These are phyloP conservation scores for Lathyrus tuberosus DNA, from an alignment of 306 rosid species.

Conservation along the genomic window DNA sequence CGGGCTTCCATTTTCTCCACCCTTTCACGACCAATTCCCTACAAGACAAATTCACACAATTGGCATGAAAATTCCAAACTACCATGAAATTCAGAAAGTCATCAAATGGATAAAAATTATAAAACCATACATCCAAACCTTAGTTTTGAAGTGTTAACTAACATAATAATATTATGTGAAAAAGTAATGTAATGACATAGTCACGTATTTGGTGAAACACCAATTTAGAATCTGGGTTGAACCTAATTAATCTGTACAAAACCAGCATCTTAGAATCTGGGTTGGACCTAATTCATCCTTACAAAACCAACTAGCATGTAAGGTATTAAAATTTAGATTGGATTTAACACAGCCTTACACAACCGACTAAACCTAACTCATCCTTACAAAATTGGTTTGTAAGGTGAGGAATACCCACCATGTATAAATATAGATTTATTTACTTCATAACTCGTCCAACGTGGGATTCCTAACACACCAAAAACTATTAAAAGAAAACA, in stretches of 20 bases:
- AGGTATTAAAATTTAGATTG: background rate
- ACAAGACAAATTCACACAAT: constrained; percentile 42
- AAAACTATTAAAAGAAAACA: background rate
- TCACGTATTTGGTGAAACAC: constrained; percentile 16
- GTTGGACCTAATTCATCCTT: too few species aligned
- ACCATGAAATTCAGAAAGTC: constrained; percentile 27
- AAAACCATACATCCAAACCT: constrained; percentile 12
- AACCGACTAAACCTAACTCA: too few species aligned
- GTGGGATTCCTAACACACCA: background rate
- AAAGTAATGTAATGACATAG: constrained; percentile 25
- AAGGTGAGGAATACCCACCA: background rate
- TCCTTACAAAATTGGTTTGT: background rate
- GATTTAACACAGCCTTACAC: background rate
- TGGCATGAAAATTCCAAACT: constrained; percentile 17
- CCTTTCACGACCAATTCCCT: constrained; percentile 90
- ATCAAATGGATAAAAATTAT: background rate
- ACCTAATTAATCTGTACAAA: background rate
- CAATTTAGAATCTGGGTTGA: background rate
- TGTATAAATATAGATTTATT: background rate
- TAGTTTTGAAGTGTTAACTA: constrained; percentile 20
- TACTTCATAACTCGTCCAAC: background rate
- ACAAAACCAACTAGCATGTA: too few species aligned
- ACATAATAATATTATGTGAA: background rate
- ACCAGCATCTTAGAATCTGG: too few species aligned
- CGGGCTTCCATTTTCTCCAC: constrained; percentile 96